Conservation (phyloP, 2,329 filamentous ascomycete genomes). For the Incumbomyces lentus region DNA sequence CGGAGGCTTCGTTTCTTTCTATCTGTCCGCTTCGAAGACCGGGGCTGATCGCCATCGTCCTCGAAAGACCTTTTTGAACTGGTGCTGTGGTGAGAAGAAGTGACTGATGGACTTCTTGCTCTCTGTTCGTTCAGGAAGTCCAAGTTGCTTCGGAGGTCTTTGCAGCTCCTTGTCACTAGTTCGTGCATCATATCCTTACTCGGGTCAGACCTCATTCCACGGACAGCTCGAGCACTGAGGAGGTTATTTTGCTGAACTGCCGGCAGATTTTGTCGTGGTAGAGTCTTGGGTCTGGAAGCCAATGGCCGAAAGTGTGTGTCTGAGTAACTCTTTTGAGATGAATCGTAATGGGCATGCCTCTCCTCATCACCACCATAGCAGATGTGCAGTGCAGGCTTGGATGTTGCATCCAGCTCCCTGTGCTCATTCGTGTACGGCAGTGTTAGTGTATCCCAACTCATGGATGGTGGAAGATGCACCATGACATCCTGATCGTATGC, state of each 20-base stretch:
- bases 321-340: constrained; percentile 18
- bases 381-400: constrained; percentile 17
- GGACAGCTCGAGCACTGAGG: constrained; percentile 15
- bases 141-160: constrained; percentile 15
- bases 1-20: constrained; percentile 7
- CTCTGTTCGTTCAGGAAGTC: constrained; percentile 16
- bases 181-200: constrained; percentile 20
- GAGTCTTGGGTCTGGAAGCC: constrained; percentile 5
- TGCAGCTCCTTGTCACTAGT: constrained; percentile 16
- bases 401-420: constrained; percentile 6
- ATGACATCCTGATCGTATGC: constrained; percentile 51
- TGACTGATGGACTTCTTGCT: constrained; percentile 19
- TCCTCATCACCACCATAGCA: constrained; percentile 22
- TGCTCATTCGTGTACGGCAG: constrained; percentile 18
- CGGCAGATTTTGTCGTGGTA: background rate
- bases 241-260: constrained; percentile 1
- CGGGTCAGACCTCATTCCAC: constrained; percentile 16
- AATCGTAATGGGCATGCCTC: constrained; percentile 20
- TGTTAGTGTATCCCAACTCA: constrained; percentile 15
- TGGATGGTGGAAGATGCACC: constrained; percentile 19
- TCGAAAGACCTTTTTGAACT: constrained; percentile 22
- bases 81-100: constrained; percentile 21
- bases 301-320: background rate
- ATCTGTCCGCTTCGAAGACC: constrained; percentile 18
- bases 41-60: constrained; percentile 19